phyloP scores from a whole-genome alignment of 805 yeast genomes.

The Hanseniaspora thailandica region DNA sequence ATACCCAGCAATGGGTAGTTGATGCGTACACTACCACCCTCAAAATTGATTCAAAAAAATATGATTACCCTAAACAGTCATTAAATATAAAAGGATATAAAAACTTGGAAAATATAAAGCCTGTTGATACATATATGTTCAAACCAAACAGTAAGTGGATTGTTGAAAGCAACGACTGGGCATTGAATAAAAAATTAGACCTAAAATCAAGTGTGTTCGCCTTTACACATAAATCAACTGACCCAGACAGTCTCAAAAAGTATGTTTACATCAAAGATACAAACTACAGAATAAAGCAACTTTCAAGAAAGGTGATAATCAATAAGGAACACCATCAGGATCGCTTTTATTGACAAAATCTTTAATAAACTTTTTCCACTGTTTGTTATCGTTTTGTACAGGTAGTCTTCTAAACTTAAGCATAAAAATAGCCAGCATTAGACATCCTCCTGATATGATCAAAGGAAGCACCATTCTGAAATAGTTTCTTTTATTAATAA shows the following conservation, averaged over 20 bases:
- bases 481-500: conserved; percentile 44
- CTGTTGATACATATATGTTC: neutral
- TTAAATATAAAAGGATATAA: neutral
- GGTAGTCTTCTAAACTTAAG: conserved; percentile 55
- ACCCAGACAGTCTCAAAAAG: neutral
- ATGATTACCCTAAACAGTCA: neutral
- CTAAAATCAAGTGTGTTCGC: neutral
- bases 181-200: neutral
- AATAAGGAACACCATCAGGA: conserved; percentile 81
- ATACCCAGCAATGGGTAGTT: neutral
- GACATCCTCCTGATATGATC: conserved; percentile 42
- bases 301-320: conserved; percentile 14
- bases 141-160: neutral
- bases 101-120: neutral
- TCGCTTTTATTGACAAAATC: conserved; percentile 46
- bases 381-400: conserved; percentile 54
- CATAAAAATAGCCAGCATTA: conserved; percentile 40
- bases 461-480: conserved; percentile 57
- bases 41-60: neutral
- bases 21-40: neutral
- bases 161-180: neutral
- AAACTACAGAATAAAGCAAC: neutral
- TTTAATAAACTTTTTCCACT: conserved; percentile 48
- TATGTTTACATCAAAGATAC: neutral
- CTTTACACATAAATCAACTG: neutral